Percentiles rank a stretch among this genome's conserved stretches.
Evolutionary conservation across 768 basidiomycete genomes (phyloP).

Genomic region (Suillus ampliporus): DNA sequence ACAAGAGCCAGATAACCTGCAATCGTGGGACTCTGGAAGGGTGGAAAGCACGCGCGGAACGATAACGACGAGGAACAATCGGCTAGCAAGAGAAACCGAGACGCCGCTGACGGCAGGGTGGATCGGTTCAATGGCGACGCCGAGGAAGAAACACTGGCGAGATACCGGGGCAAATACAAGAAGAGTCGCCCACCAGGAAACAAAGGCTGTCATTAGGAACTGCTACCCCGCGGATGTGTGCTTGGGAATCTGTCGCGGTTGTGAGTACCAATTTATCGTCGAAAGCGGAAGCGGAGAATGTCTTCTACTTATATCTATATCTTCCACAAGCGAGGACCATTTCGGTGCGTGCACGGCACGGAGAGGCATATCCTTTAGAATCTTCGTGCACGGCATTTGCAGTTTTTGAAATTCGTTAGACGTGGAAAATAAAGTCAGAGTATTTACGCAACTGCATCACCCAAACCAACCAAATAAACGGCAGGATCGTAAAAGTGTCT

Average conservation of each 20-base stretch:
- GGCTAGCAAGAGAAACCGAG: not conserved
- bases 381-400: too few species aligned
- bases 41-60: conserved; percentile 21
- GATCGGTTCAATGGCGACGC: not conserved
- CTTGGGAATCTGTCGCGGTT: not conserved
- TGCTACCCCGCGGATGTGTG: not conserved
- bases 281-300: not conserved
- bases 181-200: not conserved
- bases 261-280: not conserved
- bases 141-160: not conserved
- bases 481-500: too few species aligned
- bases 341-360: not conserved
- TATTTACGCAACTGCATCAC: not conserved
- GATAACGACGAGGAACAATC: conserved; percentile 4
- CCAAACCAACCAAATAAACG: too few species aligned
- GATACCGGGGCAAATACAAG: not conserved
- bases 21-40: not conserved
- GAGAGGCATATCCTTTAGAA: too few species aligned
- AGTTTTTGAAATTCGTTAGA: too few species aligned
- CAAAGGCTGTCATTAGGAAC: not conserved
- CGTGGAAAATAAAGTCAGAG: not conserved
- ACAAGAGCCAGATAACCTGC: not conserved
- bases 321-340: not conserved
- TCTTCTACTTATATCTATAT: not conserved
- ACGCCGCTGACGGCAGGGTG: conserved; percentile 2